Evolutionary conservation across 345 rosid species (phyloP), one percentile per base, ranked within the genome.

Genomic region (Pelargonium nanum): DNA sequence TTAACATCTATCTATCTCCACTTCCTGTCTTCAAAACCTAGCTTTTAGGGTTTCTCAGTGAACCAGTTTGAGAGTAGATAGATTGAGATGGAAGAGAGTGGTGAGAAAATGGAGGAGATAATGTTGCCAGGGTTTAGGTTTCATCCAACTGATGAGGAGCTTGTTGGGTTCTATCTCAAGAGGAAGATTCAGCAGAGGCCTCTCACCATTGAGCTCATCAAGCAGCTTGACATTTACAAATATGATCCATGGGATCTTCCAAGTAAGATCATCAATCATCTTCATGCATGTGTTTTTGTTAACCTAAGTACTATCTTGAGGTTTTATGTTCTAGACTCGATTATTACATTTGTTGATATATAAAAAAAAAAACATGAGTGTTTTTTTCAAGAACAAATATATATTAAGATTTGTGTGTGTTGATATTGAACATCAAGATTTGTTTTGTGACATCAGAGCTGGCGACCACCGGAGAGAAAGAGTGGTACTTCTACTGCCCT

Each of bases 211-310:
- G 94, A 85, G 74, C 84, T 88, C 48, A 91, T 91, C 69, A 83
- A 80, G 78, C 97, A 86, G 40, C 85, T 91, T 6, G 97, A 91
- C 67, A 88, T 91, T 71, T 91, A 91, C 72, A 91, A 91, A 73
- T 88, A 80, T 26, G 96, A 91, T 62, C 97, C 97, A 26, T 88
- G 97, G 97, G 96, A 91, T 77, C 97, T 88, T 67, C 96, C 96
- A 69, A 85, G 97, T 91, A 84, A 70, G 82, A 53, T 28, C 45
- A 22, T 21, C 7, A n/a, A n/a, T n/a, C n/a, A n/a, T n/a, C n/a
- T n/a, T n/a, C n/a, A n/a, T n/a, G n/a, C n/a, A n/a, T n/a, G n/a
- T n/a, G n/a, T n/a, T n/a, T n/a, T n/a, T n/a, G n/a, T n/a, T n/a
- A n/a, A n/a, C n/a, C n/a, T n/a, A n/a, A n/a, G n/a, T n/a, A n/a